Evolutionary conservation across 1,139 yeast species (phyloP), one percentile per base, ranked within the genome.

Genomic region (Pneumocystis wakefieldiae): DNA sequence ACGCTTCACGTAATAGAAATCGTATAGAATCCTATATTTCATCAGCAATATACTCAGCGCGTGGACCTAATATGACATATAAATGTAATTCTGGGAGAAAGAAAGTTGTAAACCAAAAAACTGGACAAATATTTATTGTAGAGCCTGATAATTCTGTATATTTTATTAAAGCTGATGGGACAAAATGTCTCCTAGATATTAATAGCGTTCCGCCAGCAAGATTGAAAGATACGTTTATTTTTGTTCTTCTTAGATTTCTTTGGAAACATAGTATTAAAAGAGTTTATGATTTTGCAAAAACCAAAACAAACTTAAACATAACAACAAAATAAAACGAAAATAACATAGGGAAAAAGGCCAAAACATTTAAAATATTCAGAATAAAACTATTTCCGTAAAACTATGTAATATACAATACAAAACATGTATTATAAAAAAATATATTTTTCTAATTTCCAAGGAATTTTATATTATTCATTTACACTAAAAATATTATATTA

Each of bases 91-190:
- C 65, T 70, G 72, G 72, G 71, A 74, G 72, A 70, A 69, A 71
- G 36, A 69, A 69, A 61, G 76, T 78, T 39, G 76, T 75, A 28
- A 67, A 72, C 39, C 60, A 64, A 2, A 75, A 73, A 55, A 75
- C 76, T 62, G 89, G 87, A 1, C 83, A 82, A 70, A 77, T 78
- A 55, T 85, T 90, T 68, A 69, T 82, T 59, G 86, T 90, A 2
- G 81, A 83, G 66, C 79, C 85, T 29, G 83, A 82, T 64, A 95
- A 95, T n/a, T 74, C 76, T 1, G 90, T 90, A 14, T 83, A 77
- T 72, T 74, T 86, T 58, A 73, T 83, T 19, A 89, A 86, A 66
- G 74, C 74, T n/a, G 80, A 78, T 57, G 38, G 63, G 7, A 66
- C 65, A n/a, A 80, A 76, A 64, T 70, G 73, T 39, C 72, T 75